Base-by-base conservation (phyloP, 2,329 filamentous ascomycete genomes). In the Dothistroma pini region DNA sequence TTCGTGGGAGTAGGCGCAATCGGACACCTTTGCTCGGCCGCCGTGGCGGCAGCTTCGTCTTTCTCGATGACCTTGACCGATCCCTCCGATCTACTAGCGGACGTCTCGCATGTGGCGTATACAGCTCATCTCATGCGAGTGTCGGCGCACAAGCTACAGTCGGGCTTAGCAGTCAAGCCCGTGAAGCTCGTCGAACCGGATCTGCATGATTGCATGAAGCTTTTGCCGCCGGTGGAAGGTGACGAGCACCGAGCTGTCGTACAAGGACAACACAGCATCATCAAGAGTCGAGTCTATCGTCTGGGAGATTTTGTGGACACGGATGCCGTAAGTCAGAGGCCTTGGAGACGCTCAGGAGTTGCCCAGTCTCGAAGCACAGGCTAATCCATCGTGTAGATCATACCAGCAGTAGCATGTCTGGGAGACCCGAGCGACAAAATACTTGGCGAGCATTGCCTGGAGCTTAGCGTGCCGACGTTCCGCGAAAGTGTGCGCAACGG, bases 291-390 rank as follows among this genome's bases (percentile, higher is more conserved):
- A 11, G 38, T 60, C 25, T 34, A 22, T 35, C 38, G 19, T 16
- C 31, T 64, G 2, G 56, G 52, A 14, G 59, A 62, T 22, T 57
- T 59, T 52, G 53, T 62, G 32, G 62, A 64, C 47, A 62, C 59
- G 31, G 58, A 60, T 31, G 58, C 52, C 34, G 3, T 10, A 38
- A 38, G 34, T 38, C 34, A 11, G 3, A 16, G 9, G 34, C 10
- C 14, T 11, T 38, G 14, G 9, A 38, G 9, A 11, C 14, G 34
- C 9, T 6, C 34, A 38, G 34, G 34, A 11, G 9, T 7, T 38
- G 34, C 25, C 25, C 25, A 29, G 14, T 38, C 3, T 38, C 34
- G 34, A 10, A 38, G 25, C 25, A 29, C 25, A 29, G 2, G 25
- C 25, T 29, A 29, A 29, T 29, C 25, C 3, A 29, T 6, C 3